Base-by-base conservation (phyloP, 257 asterid genomes). In the Solanum corneliomulleri region DNA sequence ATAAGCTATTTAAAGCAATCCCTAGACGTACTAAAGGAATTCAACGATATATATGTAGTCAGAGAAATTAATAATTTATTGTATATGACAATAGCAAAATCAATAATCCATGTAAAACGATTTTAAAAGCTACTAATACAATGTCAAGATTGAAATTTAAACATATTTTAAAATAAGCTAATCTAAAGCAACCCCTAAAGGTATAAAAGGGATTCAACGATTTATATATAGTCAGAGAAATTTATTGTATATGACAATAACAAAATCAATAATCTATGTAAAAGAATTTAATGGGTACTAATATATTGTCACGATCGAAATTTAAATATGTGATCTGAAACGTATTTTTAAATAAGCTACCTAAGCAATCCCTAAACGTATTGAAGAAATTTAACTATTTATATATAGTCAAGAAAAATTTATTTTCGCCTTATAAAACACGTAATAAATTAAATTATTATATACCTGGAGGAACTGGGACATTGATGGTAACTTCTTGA, bases 401-500 rank as follows among this genome's bases (percentile, higher is more conserved):
- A 72, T 72, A 18, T 37, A 37, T 33, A 20, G 0, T 33, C 1
- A 4, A 71, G 4, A 71, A 20, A 33, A 33, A 16, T 1, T 15
- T 70, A 0, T 33, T 33, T 15, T 70, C 0, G 78, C 9, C 15
- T 0, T 33, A 72, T 35, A 72, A 72, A 72, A 72, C 1, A 20
- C 29, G 0, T 33, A 37, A 72, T 37, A 20, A 35, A 72, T 76
- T 23, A 76, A 74, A 33, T 27, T 15, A 13, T 39, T 56, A 56
- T 18, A 56, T 90, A 87, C 93, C 93, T 35, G 88, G 78, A 11
- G 92, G 98, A 16, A 94, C 97, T 23, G 95, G 95, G 41, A 95
- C 92, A 69, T 88, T 89, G 56, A 96, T 88, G 89, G 86, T 93
- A 82, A 94, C 98, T 90, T 96, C 99, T 90, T 92, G 97, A 41